Conservation (phyloP, 2,329 filamentous ascomycete species). For the Aspergillus ustus region DNA sequence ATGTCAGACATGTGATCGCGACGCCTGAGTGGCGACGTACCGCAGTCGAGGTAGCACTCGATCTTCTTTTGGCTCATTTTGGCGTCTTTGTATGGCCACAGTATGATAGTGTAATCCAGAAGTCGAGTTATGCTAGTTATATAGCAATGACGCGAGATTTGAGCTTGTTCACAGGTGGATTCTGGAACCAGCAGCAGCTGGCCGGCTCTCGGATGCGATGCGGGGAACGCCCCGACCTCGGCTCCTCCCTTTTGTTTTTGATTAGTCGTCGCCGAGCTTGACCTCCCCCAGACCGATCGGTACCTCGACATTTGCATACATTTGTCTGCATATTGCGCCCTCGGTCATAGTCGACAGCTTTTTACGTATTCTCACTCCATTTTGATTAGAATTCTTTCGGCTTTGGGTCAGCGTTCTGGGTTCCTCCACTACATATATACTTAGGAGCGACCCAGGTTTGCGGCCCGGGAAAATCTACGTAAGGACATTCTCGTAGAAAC, state of each 20-base stretch:
- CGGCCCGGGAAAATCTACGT: too few species aligned
- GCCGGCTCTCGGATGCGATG: neutral
- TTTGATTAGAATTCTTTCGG: too few species aligned
- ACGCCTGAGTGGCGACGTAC: neutral
- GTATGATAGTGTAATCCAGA: neutral
- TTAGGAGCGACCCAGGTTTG: too few species aligned
- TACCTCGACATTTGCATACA: too few species aligned
- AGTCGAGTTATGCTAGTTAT: neutral
- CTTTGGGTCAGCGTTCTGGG: too few species aligned
- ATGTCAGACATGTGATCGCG: neutral
- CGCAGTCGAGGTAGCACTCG: constrained; percentile 15
- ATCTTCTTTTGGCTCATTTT: constrained; percentile 10
- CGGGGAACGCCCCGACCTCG: neutral
- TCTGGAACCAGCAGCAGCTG: too few species aligned
- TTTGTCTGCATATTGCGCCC: too few species aligned
- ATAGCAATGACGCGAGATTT: neutral
- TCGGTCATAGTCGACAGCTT: too few species aligned
- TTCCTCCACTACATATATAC: too few species aligned
- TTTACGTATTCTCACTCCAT: too few species aligned
- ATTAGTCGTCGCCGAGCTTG: neutral
- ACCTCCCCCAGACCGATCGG: too few species aligned
- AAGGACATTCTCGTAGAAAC: too few species aligned
- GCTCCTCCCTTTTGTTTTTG: neutral
- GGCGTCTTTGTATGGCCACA: neutral
- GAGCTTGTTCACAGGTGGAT: neutral